Percentiles rank a stretch among this genome's conserved stretches.
These are phyloP conservation scores for Begonia masoniana DNA, from an alignment of 306 rosid species.

Conservation along the genomic window DNA sequence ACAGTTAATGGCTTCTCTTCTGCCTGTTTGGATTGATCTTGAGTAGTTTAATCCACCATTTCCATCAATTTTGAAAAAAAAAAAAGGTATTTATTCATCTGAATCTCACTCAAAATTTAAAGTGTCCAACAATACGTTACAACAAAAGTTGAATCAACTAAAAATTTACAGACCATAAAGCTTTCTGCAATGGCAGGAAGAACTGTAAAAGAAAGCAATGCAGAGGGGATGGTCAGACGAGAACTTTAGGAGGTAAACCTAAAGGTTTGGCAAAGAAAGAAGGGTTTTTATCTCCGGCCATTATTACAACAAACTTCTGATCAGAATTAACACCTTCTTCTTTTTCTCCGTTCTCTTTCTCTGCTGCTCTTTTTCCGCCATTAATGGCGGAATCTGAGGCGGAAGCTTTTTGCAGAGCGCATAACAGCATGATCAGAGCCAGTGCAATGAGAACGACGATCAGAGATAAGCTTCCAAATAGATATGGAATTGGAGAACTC, in stretches of 20 bases:
- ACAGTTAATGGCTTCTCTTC: too few species aligned
- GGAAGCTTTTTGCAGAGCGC: conserved; percentile 20
- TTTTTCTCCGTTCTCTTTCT: conserved; percentile 3
- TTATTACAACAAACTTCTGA: conserved; percentile 50
- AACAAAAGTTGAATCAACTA: too few species aligned
- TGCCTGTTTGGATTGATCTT: too few species aligned
- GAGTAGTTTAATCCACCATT: too few species aligned
- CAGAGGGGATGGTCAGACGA: too few species aligned
- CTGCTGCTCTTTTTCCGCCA: conserved; percentile 17
- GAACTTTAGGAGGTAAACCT: neutral
- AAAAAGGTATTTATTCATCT: too few species aligned
- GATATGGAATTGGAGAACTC: conserved; percentile 56
- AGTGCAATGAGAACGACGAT: conserved; percentile 34
- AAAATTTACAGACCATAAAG: too few species aligned
- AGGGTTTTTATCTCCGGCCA: conserved; percentile 72
- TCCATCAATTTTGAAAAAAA: too few species aligned
- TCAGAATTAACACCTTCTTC: conserved; percentile 9
- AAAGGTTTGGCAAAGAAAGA: conserved; percentile 57
- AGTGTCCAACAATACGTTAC: too few species aligned
- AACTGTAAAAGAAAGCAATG: too few species aligned
- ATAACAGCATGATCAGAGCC: conserved; percentile 38
- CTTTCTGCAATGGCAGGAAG: too few species aligned
- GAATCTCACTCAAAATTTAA: too few species aligned
- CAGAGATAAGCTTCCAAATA: conserved; percentile 48
- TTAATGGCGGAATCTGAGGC: neutral